Evolutionary conservation across 1,139 yeast species (phyloP), one percentile per base, ranked within the genome.

Genomic region (Candida smagusa): DNA sequence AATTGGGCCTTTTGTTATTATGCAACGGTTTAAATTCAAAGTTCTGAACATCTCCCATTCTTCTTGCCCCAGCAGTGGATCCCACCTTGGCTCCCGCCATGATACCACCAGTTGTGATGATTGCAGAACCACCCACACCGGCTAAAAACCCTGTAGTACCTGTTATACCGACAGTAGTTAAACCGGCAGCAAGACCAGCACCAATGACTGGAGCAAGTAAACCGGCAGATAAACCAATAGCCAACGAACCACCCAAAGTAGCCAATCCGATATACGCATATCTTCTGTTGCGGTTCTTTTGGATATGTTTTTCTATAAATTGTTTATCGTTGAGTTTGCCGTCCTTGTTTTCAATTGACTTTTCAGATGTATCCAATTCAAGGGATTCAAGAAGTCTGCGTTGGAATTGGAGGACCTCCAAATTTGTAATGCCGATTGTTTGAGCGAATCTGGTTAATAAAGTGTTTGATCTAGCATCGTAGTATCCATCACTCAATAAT

Each of bases 181-280:
- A 69, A 8, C 98, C 99, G 2, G 98, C 97, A 2, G 98, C 98
- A 22, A 94, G 58, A 50, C 99, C 98, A 1, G 97, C 97, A 32
- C 98, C 98, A 53, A 94, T 94, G 4, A 94, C 96, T 0, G 99
- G 99, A 0, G 98, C 98, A 35, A 94, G 67, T 34, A 94, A 63
- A 2, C 99, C 99, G 9, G 96, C 97, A 39, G 97, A 87, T 23
- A 94, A 68, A 2, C 98, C 98, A 42, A 94, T 79, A 2, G 95
- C 96, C 23, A 94, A 68, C 0, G 96, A 90, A 1, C 99, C 99
- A 11, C 98, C 97, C n/a, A 90, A 72, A 3, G 97, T 92, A 0
- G 98, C 99, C 40, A 94, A 65, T 0, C 98, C 98, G 46, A 94
- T 88, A 54, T 87, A 88, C 41, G 90, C 84, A 58, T 87, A 68